Evolutionary conservation across 768 basidiomycete genomes (phyloP), one percentile per base, ranked within the genome.

Genomic region (Auriscalpium vulgare): DNA sequence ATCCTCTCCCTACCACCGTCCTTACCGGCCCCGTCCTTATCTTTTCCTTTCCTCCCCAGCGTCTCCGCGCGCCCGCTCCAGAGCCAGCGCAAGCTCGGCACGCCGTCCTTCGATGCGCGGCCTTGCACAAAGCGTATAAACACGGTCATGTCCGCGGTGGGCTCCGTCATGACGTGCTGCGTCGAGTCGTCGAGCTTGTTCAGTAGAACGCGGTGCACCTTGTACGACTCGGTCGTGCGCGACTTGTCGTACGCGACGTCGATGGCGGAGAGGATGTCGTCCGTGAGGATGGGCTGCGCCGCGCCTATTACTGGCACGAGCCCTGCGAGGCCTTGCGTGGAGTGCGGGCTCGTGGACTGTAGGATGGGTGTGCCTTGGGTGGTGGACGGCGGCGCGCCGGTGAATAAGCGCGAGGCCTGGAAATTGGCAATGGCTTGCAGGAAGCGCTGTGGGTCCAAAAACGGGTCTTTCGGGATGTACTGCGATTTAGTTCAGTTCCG

Each of bases 391-490:
- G 10, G 56, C 60, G 43, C 6, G 54, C 50, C 10, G 56, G 16
- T 44, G 54, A 19, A 34, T 45, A 46, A 19, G 54, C 59, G 61
- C 10, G 64, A 54, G 4, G 58, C 48, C 14, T 66, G 65, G 50
- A 72, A 74, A 29, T 60, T 57, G 1, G 67, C 62, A 7, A 91
- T 71, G 1, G 79, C 78, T 23, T 71, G 67, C 19, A 78, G 63
- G 57, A 92, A 86, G 9, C 71, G 71, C 43, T 78, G 66, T 1
- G 88, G 87, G 55, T 88, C 79, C 47, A 88, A 71, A 64, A 93
- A 91, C 1, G 91, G 90, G 67, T 92, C 91, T 66, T 84, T 85
- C 2, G 89, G 85, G 38, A 84, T 71, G 36, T 67, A 59, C 62
- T 75, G 61, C 19, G 47, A 19, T 21, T 14, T 11, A 11, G 36